Conservation (phyloP, 1,284 basidiomycete species). For the Coniophora puteana region DNA sequence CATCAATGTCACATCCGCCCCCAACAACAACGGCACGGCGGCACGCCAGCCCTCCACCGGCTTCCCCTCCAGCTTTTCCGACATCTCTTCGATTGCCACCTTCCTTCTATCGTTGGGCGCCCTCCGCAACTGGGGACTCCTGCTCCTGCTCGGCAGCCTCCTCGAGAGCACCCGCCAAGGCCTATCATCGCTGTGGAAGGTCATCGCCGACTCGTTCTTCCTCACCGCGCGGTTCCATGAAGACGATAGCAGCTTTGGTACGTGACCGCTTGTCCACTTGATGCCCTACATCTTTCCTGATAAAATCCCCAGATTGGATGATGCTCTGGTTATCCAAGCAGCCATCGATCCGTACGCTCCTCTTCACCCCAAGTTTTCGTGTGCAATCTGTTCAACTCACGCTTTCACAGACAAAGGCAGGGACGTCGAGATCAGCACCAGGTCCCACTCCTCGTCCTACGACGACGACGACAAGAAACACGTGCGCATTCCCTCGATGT, state of each 20-base stretch:
- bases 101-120: constrained; percentile 48
- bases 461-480: constrained; percentile 26
- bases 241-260: constrained; percentile 54
- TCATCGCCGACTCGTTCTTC: constrained; percentile 50
- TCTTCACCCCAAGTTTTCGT: neutral
- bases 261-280: constrained; percentile 15
- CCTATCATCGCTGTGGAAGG: constrained; percentile 38
- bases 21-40: neutral
- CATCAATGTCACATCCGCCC: constrained; percentile 1
- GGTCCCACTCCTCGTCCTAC: constrained; percentile 33
- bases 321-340: constrained; percentile 60
- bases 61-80: constrained; percentile 22
- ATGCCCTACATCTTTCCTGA: constrained; percentile 7
- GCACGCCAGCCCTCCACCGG: constrained; percentile 12
- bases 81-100: constrained; percentile 29
- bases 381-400: constrained; percentile 3
- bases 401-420: constrained; percentile 37
- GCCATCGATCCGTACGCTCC: constrained; percentile 22
- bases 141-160: constrained; percentile 56
- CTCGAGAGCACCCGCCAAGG: constrained; percentile 55
- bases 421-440: constrained; percentile 49
- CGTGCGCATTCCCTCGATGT: constrained; percentile 35
- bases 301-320: constrained; percentile 45
- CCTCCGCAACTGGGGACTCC: constrained; percentile 60
- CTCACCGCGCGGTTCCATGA: constrained; percentile 61